Evolutionary conservation across 768 basidiomycete genomes (phyloP).

Genomic region (Psilocybe subaeruginosa): DNA sequence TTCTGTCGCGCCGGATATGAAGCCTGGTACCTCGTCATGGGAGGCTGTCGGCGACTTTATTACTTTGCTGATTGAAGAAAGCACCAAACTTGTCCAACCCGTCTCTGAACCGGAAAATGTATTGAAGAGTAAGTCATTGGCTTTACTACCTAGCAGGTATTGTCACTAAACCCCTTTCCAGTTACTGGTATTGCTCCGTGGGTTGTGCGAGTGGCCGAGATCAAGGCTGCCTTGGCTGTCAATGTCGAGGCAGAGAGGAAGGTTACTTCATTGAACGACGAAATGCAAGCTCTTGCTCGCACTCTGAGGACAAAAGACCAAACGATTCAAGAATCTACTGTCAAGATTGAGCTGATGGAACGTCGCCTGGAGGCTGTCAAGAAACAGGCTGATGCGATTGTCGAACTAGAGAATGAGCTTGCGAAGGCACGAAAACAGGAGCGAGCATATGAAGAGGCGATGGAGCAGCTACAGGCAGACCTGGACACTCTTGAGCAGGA

Average conservation of each 20-base stretch:
- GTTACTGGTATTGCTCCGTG: slow-evolving; percentile 83
- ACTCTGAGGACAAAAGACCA: slow-evolving; percentile 90
- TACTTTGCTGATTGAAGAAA: slow-evolving; percentile 69
- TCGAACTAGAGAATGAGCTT: slow-evolving; percentile 80
- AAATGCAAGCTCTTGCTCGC: slow-evolving; percentile 85
- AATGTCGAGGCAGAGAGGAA: slow-evolving; percentile 94
- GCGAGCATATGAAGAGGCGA: slow-evolving; percentile 87
- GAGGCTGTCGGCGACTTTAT: slow-evolving; percentile 75
- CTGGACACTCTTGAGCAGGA: slow-evolving; percentile 88
- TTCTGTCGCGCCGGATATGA: slow-evolving; percentile 69
- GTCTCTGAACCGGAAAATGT: slow-evolving; percentile 79
- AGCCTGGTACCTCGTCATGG: slow-evolving; percentile 74
- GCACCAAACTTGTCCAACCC: slow-evolving; percentile 68
- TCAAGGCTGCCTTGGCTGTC: slow-evolving; percentile 81
- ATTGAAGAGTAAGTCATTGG: slow-evolving; percentile 63
- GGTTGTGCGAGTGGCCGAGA: slow-evolving; percentile 78
- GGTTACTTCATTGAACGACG: slow-evolving; percentile 83
- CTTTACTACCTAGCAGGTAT: neutral
- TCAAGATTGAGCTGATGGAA: slow-evolving; percentile 96
- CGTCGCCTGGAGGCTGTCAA: slow-evolving; percentile 89
- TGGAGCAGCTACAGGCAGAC: slow-evolving; percentile 91
- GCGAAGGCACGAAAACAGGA: slow-evolving; percentile 86
- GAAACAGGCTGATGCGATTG: slow-evolving; percentile 85
- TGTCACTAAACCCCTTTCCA: slow-evolving; percentile 26
- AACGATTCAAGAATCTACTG: slow-evolving; percentile 81